Percentiles rank a stretch among this genome's conserved stretches.
Conservation (phyloP, 2,329 filamentous ascomycete genomes). For the Monosporascus cannonballus region DNA sequence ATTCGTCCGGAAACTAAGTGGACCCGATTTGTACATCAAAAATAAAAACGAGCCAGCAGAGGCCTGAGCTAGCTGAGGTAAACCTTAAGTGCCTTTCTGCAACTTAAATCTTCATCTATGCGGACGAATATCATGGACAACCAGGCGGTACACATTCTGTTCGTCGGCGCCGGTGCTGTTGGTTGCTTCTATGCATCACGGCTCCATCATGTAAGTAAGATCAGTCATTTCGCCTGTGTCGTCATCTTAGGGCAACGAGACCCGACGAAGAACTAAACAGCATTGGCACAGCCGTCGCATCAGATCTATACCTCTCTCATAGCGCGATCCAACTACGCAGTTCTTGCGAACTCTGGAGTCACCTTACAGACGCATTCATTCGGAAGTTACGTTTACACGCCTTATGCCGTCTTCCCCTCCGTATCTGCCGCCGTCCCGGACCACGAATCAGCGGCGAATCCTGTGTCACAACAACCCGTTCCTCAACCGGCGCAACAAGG, state of each 20-base stretch:
- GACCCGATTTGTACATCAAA: too few species aligned
- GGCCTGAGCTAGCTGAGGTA: too few species aligned
- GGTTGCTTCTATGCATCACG: slow-evolving; percentile 68
- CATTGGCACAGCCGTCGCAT: slow-evolving; percentile 33
- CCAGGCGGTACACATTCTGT: slow-evolving; percentile 52
- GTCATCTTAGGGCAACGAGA: not conserved
- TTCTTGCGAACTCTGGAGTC: slow-evolving; percentile 57
- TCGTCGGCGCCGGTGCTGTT: slow-evolving; percentile 65
- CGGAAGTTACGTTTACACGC: slow-evolving; percentile 58
- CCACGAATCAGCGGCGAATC: slow-evolving; percentile 5
- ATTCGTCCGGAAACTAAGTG: too few species aligned
- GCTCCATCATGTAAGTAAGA: slow-evolving; percentile 48
- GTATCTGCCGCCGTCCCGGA: slow-evolving; percentile 45
- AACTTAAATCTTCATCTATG: not conserved
- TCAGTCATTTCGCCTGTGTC: not conserved
- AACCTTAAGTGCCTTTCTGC: not conserved
- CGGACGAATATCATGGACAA: slow-evolving; percentile 1
- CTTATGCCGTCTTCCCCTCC: slow-evolving; percentile 57
- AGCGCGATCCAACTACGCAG: slow-evolving; percentile 66
- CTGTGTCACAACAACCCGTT: slow-evolving; percentile 4
- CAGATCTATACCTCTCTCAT: slow-evolving; percentile 61
- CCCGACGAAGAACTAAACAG: not conserved
- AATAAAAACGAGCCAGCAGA: too few species aligned
- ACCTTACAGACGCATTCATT: slow-evolving; percentile 59
- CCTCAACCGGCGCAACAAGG: slow-evolving; percentile 14